Evolutionary conservation across 2,329 filamentous ascomycete species (phyloP), one percentile per base, ranked within the genome.

Genomic region (Penicillium italicum): DNA sequence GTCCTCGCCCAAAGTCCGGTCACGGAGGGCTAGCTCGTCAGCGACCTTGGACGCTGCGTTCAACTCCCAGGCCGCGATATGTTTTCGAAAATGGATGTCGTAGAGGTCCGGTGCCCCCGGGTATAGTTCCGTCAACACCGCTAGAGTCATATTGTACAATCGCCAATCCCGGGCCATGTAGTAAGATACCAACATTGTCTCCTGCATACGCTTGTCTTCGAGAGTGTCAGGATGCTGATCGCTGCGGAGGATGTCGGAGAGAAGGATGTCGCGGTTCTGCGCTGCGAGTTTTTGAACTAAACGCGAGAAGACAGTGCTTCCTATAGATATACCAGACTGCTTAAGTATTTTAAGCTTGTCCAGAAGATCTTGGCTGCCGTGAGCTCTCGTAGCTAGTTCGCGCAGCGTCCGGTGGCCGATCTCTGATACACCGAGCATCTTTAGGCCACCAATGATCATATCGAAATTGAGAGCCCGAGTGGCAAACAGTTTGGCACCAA

Each of bases 401-500:
- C 91, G 88, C 20, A 96, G 70, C 4, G 90, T 88, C 18, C 88
- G 76, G 0, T 91, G 87, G 0, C 91, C 91, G 59, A 96, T 87
- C 34, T 79, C 77, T 45, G 84, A 79, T 5, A 95, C 77, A 2
- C 89, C 89, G 49, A 96, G 82, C 64, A 88, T 84, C 53, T 82
- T 79, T 18, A 94, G 76, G 7, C 89, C 81, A 33, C 82, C 82
- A 52, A 95, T 84, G 26, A 90, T 84, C 61, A 87, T 82, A 53
- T 92, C 85, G 10, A 91, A 77, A 1, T 86, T 83, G 22, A 94
- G 81, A 71, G 89, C 88, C 55, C 80, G 86, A 1, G 86, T 88
- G 10, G 91, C 91, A 69, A 96, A 92, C 76, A 91, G 85, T 60
- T 86, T 83, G n/a, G 91, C 88, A 18, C 89, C 87, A 30, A 95